Evolutionary conservation across 495 filamentous ascomycete genomes (phyloP).

Genomic region (Paragyromitra xinjiangensis): DNA sequence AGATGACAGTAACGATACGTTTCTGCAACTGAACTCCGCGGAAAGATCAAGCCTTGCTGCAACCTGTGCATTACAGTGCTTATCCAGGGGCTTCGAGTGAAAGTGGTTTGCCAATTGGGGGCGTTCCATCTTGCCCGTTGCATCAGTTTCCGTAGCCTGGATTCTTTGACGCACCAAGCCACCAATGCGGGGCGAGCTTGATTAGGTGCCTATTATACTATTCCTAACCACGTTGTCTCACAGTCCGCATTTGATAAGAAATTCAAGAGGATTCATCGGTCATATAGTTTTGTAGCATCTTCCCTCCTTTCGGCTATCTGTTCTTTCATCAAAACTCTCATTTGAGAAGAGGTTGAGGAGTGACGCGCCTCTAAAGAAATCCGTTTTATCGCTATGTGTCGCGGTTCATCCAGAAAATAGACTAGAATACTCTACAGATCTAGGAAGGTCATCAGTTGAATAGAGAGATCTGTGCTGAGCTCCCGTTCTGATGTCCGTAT

Average conservation of each 20-base stretch:
- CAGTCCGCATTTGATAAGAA: no score
- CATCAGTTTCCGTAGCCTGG: neutral
- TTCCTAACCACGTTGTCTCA: neutral
- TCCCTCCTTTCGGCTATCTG: no score
- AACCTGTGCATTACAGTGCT: constrained; percentile 11
- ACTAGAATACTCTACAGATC: neutral
- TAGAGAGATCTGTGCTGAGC: neutral
- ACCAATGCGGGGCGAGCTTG: constrained; percentile 1
- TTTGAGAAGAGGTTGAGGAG: neutral
- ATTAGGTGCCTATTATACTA: neutral
- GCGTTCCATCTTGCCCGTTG: neutral
- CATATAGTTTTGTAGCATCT: neutral
- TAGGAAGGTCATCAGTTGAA: constrained; percentile 1
- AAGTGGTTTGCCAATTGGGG: neutral
- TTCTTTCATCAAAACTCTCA: neutral
- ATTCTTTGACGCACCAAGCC: neutral
- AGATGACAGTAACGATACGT: constrained; percentile 23
- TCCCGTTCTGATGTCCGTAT: neutral
- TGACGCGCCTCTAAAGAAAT: neutral
- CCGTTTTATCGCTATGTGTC: neutral
- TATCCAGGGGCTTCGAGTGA: neutral
- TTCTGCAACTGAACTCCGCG: constrained; percentile 21
- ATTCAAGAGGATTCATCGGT: neutral
- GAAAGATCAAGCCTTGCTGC: constrained; percentile 18
- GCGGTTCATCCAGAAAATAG: neutral